Evolutionary conservation across 495 filamentous ascomycete species (phyloP).

Genomic region (Annulohypoxylon nitens): DNA sequence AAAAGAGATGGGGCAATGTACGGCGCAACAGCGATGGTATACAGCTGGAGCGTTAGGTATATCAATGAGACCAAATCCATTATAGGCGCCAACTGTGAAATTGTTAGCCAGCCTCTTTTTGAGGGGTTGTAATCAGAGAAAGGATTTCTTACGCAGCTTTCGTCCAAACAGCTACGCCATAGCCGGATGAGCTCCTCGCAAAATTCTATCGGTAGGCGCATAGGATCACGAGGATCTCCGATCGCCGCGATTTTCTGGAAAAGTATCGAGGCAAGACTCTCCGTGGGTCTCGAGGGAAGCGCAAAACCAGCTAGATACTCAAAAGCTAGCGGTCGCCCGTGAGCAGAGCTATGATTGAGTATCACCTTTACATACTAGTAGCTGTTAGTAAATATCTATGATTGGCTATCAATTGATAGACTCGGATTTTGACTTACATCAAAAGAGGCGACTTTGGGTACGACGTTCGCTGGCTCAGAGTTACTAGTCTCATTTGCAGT

Average conservation of each 20-base stretch:
- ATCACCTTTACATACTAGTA: slow-evolving; percentile 58
- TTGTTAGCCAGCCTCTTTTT: slow-evolving; percentile 14
- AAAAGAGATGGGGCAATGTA: slow-evolving; percentile 59
- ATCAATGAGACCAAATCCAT: slow-evolving; percentile 58
- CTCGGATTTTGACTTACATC: slow-evolving; percentile 50
- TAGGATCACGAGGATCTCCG: slow-evolving; percentile 52
- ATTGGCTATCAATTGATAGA: background rate
- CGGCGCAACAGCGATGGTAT: slow-evolving; percentile 56
- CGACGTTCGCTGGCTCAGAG: slow-evolving; percentile 26
- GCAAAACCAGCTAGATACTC: slow-evolving; percentile 58
- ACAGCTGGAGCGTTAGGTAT: slow-evolving; percentile 55
- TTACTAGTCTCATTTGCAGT: slow-evolving; percentile 22
- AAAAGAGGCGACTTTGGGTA: slow-evolving; percentile 43
- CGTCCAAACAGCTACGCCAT: slow-evolving; percentile 59
- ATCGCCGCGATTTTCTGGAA: slow-evolving; percentile 58
- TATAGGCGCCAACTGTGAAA: slow-evolving; percentile 57
- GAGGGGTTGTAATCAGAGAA: background rate
- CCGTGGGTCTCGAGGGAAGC: slow-evolving; percentile 56
- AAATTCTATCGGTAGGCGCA: slow-evolving; percentile 59
- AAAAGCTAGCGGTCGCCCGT: slow-evolving; percentile 55
- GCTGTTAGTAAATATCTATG: slow-evolving; percentile 30
- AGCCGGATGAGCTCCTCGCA: slow-evolving; percentile 58
- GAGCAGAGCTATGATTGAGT: slow-evolving; percentile 57
- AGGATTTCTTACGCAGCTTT: slow-evolving; percentile 46
- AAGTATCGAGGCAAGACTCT: slow-evolving; percentile 59